Evolutionary conservation across 75 land plant species (phyloP), one percentile per base, ranked within the genome.

Genomic region (Selaginella tamariscina): DNA sequence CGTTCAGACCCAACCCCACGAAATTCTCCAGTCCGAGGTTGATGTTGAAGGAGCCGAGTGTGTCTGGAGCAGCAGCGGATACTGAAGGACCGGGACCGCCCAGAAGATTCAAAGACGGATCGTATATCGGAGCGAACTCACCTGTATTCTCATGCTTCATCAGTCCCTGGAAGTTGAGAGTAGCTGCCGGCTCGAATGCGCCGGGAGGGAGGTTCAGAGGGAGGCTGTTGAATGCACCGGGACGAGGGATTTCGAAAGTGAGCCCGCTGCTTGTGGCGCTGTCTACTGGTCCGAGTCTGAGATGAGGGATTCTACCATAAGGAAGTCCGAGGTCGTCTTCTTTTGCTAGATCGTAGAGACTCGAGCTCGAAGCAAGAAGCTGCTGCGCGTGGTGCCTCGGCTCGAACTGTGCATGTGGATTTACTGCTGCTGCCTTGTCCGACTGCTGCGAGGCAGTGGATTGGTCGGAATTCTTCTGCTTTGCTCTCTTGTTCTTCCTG

Each of bases 401-500:
- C 49, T 5, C 11, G 49, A 15, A 39, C 11, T 39, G 49, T 5
- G 5, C 49, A 15, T 15, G 11, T 5, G 11, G 11, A 39, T 15
- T 15, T 5, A 5, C 49, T 5, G 15, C 5, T 5, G 49, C 5
- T 5, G 49, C 49, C 49, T 39, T 39, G 11, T 39, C 49, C 15
- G 15, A 5, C 15, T 5, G 11, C 49, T 5, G 49, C 11, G 15
- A 5, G 15, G 49, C 15, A 15, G 49, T 5, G 11, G 49, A 39
- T 15, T 39, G 49, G 2, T 70, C 73, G 2, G 32, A 18, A 13
- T 26, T 60, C 1, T 68, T 71, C 1, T 54, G 76, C 76, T 74
- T 74, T 49, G 72, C 44, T 1, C 76, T 69, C 66, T 74, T 74
- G 56, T 74, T 74, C 44, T 74, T 74, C 32, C 76, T 55, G 54